phyloP scores from a whole-genome alignment of 192 early-diverging fungal species.

The Piromyces sp. region DNA sequence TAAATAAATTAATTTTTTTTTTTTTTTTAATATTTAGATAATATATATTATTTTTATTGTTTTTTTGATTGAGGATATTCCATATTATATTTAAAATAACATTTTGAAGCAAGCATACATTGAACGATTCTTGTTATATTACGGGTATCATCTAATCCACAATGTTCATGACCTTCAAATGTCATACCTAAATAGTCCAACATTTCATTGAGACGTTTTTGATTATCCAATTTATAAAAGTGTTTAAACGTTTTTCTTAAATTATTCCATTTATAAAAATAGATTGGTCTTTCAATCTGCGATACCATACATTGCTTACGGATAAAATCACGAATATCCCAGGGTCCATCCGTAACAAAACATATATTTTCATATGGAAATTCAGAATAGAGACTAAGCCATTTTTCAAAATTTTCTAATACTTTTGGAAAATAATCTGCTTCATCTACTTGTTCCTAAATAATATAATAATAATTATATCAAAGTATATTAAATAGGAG shows the following conservation, averaged over 20 bases:
- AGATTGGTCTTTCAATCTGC: conserved; percentile 30
- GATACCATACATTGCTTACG: conserved; percentile 47
- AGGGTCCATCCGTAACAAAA: conserved; percentile 39
- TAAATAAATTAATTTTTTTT: too few species aligned
- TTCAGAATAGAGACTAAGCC: conserved; percentile 14
- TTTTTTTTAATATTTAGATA: too few species aligned
- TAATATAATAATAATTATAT: too few species aligned
- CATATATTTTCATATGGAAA: conserved; percentile 8
- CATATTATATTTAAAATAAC: background rate
- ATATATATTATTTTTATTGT: too few species aligned
- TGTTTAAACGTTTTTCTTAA: conserved; percentile 31
- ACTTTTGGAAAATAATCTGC: conserved; percentile 28
- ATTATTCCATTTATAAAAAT: conserved; percentile 47
- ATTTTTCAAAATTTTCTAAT: conserved; percentile 24
- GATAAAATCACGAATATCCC: conserved; percentile 73
- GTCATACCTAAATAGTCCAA: conserved; percentile 29
- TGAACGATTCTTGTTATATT: conserved; percentile 58
- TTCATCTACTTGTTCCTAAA: conserved; percentile 18
- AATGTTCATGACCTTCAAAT: conserved; percentile 60
- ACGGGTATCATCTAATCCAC: conserved; percentile 61
- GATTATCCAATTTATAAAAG: too few species aligned
- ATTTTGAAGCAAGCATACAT: conserved; percentile 17
- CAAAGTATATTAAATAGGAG: too few species aligned
- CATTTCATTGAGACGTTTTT: conserved; percentile 29
- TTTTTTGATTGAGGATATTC: background rate